Percentiles rank a stretch among this genome's conserved stretches.
Conservation (phyloP, 2,329 filamentous ascomycete species). For the Phialophora tarda region DNA sequence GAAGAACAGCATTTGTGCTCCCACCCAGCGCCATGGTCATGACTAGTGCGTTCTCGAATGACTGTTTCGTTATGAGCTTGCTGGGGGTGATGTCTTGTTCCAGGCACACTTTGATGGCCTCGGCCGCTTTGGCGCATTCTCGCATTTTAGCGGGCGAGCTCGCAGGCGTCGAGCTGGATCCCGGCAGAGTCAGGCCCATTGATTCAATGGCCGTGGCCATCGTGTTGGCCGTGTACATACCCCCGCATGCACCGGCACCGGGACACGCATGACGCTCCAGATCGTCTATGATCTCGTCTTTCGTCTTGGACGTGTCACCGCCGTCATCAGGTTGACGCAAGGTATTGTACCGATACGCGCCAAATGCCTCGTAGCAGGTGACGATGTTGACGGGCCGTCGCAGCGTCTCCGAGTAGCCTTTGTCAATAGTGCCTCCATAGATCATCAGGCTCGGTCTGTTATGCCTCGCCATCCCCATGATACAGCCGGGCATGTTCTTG, state of each 20-base stretch:
- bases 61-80: conserved; percentile 76
- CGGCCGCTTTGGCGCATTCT: conserved; percentile 81
- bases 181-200: conserved; percentile 81
- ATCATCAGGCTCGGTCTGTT: conserved; percentile 95
- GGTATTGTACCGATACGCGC: conserved; percentile 78
- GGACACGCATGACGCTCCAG: conserved; percentile 80
- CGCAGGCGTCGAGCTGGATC: conserved; percentile 82
- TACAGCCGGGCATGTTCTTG: conserved; percentile 95
- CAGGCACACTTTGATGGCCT: conserved; percentile 79
- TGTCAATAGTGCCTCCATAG: conserved; percentile 88
- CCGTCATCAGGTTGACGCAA: conserved; percentile 70
- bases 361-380: conserved; percentile 85
- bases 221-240: conserved; percentile 91
- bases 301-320: conserved; percentile 64
- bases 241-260: conserved; percentile 78
- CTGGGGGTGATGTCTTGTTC: conserved; percentile 80
- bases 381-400: conserved; percentile 84
- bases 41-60: conserved; percentile 87
- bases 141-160: conserved; percentile 81
- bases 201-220: conserved; percentile 91
- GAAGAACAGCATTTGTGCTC: conserved; percentile 85
- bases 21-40: conserved; percentile 93
- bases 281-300: conserved; percentile 81
- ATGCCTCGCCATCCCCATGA: conserved; percentile 89
- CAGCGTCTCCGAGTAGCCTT: conserved; percentile 79